Conservation (phyloP, 768 basidiomycete genomes). For the Kwoniella bestiolae region DNA sequence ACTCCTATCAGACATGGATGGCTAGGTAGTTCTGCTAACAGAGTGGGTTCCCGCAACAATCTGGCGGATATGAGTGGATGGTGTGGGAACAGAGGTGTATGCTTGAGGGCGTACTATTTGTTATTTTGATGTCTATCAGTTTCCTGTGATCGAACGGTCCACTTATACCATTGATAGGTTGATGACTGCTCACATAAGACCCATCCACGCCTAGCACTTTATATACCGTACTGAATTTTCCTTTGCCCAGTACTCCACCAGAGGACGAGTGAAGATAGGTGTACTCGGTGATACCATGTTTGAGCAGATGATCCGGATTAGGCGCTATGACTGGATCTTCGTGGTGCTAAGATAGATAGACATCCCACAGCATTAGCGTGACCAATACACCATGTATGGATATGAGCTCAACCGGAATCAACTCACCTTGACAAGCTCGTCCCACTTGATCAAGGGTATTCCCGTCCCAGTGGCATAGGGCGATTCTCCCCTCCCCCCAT, state of each 20-base stretch:
- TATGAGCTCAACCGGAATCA: not conserved
- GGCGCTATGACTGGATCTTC: constrained; percentile 28
- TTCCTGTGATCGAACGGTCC: not conserved
- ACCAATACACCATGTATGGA: too few relatives aligned
- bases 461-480: constrained; percentile 3
- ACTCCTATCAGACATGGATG: constrained; percentile 60
- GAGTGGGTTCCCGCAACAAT: constrained; percentile 59
- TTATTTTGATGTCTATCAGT: too few relatives aligned
- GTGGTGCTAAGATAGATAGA: constrained; percentile 1
- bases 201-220: constrained; percentile 55
- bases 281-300: constrained; percentile 57
- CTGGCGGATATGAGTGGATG: constrained; percentile 61
- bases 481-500: constrained; percentile 6
- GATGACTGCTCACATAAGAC: constrained; percentile 44
- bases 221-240: constrained; percentile 60
- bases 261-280: constrained; percentile 42
- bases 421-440: constrained; percentile 34
- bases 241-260: constrained; percentile 56
- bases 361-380: too few relatives aligned
- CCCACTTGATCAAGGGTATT: constrained; percentile 18
- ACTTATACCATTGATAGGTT: not conserved
- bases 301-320: constrained; percentile 56
- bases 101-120: constrained; percentile 59
- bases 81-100: constrained; percentile 60
- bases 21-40: constrained; percentile 59